Evolutionary conservation across 768 basidiomycete genomes (phyloP).

Genomic region (Lentinula lateritia): DNA sequence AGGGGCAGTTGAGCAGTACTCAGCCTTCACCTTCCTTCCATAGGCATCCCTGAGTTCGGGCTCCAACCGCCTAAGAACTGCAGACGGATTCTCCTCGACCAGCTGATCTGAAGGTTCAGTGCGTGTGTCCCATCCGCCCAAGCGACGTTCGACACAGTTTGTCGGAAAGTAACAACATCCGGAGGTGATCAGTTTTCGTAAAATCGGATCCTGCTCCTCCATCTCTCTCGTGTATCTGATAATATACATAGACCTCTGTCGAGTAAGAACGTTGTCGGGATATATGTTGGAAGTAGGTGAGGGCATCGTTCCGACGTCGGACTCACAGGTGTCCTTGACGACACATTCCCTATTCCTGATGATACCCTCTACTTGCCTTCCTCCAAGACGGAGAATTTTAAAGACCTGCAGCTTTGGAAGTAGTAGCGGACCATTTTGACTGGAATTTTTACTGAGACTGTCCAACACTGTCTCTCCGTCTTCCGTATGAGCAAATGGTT

Average conservation of each 20-base stretch:
- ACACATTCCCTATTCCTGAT: conserved; percentile 2
- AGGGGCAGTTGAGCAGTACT: neutral
- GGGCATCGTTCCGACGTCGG: neutral
- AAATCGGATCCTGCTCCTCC: conserved; percentile 1
- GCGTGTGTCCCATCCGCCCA: neutral
- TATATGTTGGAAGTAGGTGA: neutral
- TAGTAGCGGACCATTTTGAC: neutral
- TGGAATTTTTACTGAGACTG: neutral
- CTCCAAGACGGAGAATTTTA: conserved; percentile 2
- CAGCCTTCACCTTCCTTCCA: neutral
- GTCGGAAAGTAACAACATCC: conserved; percentile 2
- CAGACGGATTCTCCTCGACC: neutral
- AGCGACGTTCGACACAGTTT: neutral
- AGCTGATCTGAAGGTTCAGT: neutral
- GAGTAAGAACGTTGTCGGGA: neutral
- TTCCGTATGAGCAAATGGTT: neutral
- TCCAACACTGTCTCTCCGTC: neutral
- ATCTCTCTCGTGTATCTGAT: conserved; percentile 4
- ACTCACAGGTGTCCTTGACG: neutral
- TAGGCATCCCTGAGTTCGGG: neutral
- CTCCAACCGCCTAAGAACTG: neutral
- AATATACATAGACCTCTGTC: conserved; percentile 4
- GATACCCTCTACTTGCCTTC: neutral
- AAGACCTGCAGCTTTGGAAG: conserved; percentile 2
- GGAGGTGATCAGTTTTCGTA: neutral